These are phyloP conservation scores for Aspergillus ochraceoroseus DNA, from an alignment of 2,329 filamentous ascomycete species.

Conservation along the genomic window DNA sequence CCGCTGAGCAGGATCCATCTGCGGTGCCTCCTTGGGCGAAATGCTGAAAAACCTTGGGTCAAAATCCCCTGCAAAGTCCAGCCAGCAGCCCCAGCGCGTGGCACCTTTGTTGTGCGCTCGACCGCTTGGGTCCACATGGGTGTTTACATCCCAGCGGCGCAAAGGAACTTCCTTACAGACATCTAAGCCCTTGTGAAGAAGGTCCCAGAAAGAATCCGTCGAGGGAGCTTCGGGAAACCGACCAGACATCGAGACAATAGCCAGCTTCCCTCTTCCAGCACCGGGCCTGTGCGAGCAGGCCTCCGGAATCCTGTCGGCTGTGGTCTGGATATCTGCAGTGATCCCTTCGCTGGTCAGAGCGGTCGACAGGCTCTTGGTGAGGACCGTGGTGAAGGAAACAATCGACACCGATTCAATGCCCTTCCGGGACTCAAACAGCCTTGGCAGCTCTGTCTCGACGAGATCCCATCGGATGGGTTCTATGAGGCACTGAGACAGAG, in stretches of 20 bases:
- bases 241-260: conserved; percentile 5
- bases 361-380: background rate
- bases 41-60: conserved; percentile 85
- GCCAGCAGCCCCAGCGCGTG: conserved; percentile 2
- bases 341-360: background rate
- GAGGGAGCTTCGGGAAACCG: conserved; percentile 1
- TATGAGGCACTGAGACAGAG: conserved; percentile 2
- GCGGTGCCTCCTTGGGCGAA: conserved; percentile 72
- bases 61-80: conserved; percentile 56
- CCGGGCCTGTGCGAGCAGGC: background rate
- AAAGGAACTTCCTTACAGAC: conserved; percentile 1
- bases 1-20: conserved; percentile 77
- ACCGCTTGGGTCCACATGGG: background rate
- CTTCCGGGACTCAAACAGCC: background rate
- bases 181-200: conserved; percentile 1
- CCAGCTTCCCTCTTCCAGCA: background rate
- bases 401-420: background rate
- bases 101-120: background rate
- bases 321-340: background rate
- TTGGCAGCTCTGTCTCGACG: conserved; percentile 1
- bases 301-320: background rate
- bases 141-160: conserved; percentile 1
- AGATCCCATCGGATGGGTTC: conserved; percentile 5
- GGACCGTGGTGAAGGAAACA: conserved; percentile 1
- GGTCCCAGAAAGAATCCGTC: conserved; percentile 3